Percentiles rank a stretch among this genome's conserved stretches.
These are phyloP conservation scores for Trifolium subterraneum DNA, from an alignment of 306 rosid species.

Conservation along the genomic window DNA sequence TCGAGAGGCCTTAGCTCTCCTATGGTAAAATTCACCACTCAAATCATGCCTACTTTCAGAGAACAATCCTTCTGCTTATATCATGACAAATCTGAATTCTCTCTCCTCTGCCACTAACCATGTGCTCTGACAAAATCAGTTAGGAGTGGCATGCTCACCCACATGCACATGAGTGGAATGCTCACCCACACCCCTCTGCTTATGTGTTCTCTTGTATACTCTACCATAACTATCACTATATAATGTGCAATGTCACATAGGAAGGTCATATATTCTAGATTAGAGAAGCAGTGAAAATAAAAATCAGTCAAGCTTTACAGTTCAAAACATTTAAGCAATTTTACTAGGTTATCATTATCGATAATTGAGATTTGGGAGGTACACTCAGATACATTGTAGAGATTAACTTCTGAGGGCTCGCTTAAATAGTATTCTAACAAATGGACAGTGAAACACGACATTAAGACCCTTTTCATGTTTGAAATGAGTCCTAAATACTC, in stretches of 20 bases:
- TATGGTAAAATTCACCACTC: too few species aligned
- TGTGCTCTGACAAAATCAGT: too few species aligned
- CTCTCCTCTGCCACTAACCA: too few species aligned
- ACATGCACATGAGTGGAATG: too few species aligned
- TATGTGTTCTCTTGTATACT: too few species aligned
- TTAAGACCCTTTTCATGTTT: conserved; percentile 16
- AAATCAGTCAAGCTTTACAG: conserved; percentile 4
- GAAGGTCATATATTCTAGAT: neutral
- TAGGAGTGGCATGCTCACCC: too few species aligned
- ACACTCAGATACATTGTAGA: neutral
- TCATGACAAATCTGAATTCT: too few species aligned
- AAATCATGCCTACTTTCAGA: too few species aligned
- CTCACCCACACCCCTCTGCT: too few species aligned
- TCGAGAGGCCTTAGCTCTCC: too few species aligned
- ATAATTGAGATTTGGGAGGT: conserved; percentile 10
- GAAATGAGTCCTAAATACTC: conserved; percentile 24
- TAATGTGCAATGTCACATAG: conserved; percentile 2
- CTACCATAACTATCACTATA: too few species aligned
- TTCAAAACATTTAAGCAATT: conserved; percentile 2
- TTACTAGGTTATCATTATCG: conserved; percentile 20
- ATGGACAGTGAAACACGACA: neutral
- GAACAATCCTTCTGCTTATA: too few species aligned
- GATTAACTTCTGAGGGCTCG: neutral
- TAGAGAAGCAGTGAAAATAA: conserved; percentile 15
- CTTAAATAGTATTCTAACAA: conserved; percentile 12